Evolutionary conservation across 768 basidiomycete genomes (phyloP).

Genomic region (Lyophyllum decastes): DNA sequence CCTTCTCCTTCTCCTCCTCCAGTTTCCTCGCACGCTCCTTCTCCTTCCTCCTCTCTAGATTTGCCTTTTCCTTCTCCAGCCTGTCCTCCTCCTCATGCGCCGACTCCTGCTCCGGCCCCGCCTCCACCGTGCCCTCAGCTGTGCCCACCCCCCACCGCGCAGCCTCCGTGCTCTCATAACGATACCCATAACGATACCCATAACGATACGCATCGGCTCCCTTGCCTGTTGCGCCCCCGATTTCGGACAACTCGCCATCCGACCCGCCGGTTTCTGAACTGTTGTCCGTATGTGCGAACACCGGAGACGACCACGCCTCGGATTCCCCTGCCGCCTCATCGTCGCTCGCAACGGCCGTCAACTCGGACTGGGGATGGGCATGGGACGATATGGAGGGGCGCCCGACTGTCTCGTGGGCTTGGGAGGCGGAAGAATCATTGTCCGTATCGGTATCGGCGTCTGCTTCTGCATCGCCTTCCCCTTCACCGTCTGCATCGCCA

Average conservation of each 20-base stretch:
- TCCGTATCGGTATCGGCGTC: constrained; percentile 9
- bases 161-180: neutral
- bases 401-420: neutral
- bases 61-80: constrained; percentile 13
- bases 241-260: constrained; percentile 8
- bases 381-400: neutral
- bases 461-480: neutral
- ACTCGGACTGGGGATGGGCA: constrained; percentile 4
- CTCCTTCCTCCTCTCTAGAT: constrained; percentile 17
- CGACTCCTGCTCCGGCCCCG: constrained; percentile 3
- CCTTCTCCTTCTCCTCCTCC: constrained; percentile 17
- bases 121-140: neutral
- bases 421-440: neutral
- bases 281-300: constrained; percentile 38
- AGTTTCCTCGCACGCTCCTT: constrained; percentile 21
- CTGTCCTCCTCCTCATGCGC: constrained; percentile 14
- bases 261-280: constrained; percentile 8
- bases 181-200: constrained; percentile 30
- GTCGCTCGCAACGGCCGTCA: neutral
- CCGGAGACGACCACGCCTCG: constrained; percentile 38
- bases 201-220: constrained; percentile 11
- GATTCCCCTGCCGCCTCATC: constrained; percentile 12
- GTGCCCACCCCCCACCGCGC: constrained; percentile 14
- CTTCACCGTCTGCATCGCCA: neutral
- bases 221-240: constrained; percentile 2